These are phyloP conservation scores for Fusarium begoniae DNA, from an alignment of 2,329 filamentous ascomycete genomes.

Conservation along the genomic window DNA sequence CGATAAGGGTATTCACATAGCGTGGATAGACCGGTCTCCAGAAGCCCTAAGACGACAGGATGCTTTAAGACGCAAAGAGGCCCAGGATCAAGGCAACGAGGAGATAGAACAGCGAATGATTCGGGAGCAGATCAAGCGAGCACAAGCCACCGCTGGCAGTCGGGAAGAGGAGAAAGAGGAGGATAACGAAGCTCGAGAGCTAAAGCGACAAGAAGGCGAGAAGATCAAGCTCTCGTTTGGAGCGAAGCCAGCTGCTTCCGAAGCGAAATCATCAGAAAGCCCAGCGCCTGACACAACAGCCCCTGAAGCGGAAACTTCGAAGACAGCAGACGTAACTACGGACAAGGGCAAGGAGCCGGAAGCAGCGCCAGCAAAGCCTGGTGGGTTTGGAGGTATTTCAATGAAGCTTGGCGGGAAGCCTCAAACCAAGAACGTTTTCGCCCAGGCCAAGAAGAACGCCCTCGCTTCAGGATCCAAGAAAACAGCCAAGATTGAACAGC, in stretches of 20 bases:
- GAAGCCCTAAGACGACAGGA: slow-evolving; percentile 85
- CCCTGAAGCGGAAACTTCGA: slow-evolving; percentile 8
- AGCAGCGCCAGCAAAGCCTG: slow-evolving; percentile 45
- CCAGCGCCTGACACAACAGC: slow-evolving; percentile 21
- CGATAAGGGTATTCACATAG: slow-evolving; percentile 83
- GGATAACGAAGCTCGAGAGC: slow-evolving; percentile 54
- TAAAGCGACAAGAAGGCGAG: slow-evolving; percentile 75
- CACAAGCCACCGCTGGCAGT: slow-evolving; percentile 62
- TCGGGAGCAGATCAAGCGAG: slow-evolving; percentile 82
- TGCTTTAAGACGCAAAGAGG: slow-evolving; percentile 82
- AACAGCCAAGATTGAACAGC: slow-evolving; percentile 62
- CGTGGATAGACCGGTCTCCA: slow-evolving; percentile 91
- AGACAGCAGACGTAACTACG: neutral
- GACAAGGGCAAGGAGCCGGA: slow-evolving; percentile 15
- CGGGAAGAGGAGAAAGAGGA: slow-evolving; percentile 53
- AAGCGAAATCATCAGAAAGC: slow-evolving; percentile 25
- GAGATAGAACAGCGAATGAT: slow-evolving; percentile 87
- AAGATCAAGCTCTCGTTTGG: slow-evolving; percentile 79
- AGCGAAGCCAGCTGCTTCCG: slow-evolving; percentile 46
- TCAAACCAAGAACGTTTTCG: slow-evolving; percentile 82
- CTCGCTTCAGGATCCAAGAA: slow-evolving; percentile 71
- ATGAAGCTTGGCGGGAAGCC: slow-evolving; percentile 72
- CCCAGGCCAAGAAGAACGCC: slow-evolving; percentile 73
- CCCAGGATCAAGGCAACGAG: slow-evolving; percentile 90
- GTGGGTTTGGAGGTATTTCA: slow-evolving; percentile 57